A percentile compares a stretch with the other conserved stretches of the same genome.
These are phyloP conservation scores for Fusarium sublunatum DNA, from an alignment of 2,329 filamentous ascomycete genomes.

Conservation along the genomic window DNA sequence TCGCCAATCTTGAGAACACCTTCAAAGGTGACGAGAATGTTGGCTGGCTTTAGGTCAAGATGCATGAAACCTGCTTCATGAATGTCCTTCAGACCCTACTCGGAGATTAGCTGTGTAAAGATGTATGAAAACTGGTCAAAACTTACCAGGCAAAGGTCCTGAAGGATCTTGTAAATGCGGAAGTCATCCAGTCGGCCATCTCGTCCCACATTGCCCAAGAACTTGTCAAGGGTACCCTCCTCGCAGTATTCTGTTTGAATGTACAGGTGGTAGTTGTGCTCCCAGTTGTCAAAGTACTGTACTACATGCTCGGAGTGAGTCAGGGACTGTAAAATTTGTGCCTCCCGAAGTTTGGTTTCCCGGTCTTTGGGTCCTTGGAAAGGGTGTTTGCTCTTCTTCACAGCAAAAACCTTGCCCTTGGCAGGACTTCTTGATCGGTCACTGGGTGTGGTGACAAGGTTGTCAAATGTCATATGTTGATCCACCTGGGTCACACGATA, in stretches of 20 bases:
- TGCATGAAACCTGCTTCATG: slow-evolving; percentile 90
- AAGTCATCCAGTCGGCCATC: slow-evolving; percentile 95
- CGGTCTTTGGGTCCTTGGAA: slow-evolving; percentile 83
- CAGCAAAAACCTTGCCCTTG: slow-evolving; percentile 78
- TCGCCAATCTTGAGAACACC: slow-evolving; percentile 87
- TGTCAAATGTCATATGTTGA: slow-evolving; percentile 50
- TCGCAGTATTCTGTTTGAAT: slow-evolving; percentile 98
- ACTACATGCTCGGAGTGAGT: slow-evolving; percentile 86
- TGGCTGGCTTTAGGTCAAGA: slow-evolving; percentile 86
- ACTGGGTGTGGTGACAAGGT: slow-evolving; percentile 59
- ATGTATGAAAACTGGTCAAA: neutral
- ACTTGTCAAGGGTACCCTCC: slow-evolving; percentile 88
- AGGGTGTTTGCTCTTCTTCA: slow-evolving; percentile 90
- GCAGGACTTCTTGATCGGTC: slow-evolving; percentile 63
- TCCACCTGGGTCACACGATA: slow-evolving; percentile 74
- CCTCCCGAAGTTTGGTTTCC: slow-evolving; percentile 86
- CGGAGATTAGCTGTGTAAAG: slow-evolving; percentile 16
- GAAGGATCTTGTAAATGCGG: slow-evolving; percentile 96
- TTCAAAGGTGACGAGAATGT: slow-evolving; percentile 84
- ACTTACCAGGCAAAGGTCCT: slow-evolving; percentile 84
- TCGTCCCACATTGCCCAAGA: slow-evolving; percentile 83
- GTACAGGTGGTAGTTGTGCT: slow-evolving; percentile 85
- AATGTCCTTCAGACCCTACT: slow-evolving; percentile 86
- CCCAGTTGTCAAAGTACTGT: slow-evolving; percentile 87
- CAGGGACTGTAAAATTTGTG: slow-evolving; percentile 80